These are phyloP conservation scores for Infundibulicybe gibba DNA, from an alignment of 768 basidiomycete genomes.

Conservation along the genomic window DNA sequence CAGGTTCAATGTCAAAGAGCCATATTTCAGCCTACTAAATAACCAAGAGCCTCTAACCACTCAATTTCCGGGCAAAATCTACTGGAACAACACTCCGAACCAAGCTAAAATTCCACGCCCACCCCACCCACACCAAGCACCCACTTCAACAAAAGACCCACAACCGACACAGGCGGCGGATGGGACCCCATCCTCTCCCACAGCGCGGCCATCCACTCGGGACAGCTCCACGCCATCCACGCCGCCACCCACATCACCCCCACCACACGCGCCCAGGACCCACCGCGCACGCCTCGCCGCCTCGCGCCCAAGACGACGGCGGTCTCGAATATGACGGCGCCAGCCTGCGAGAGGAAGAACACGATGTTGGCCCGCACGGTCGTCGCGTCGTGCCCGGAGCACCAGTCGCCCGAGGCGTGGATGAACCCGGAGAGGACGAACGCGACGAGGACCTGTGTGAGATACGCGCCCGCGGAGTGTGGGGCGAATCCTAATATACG, in stretches of 20 bases:
- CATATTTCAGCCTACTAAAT: no score
- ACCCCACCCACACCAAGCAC: no score
- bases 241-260: conserved; percentile 24
- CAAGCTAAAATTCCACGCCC: no score
- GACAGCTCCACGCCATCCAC: conserved; percentile 14
- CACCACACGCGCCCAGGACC: conserved; percentile 8
- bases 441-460: conserved; percentile 15
- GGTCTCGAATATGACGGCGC: conserved; percentile 25
- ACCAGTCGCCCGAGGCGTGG: conserved; percentile 30
- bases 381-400: conserved; percentile 18
- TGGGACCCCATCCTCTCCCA: no score
- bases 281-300: conserved; percentile 3
- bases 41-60: no score
- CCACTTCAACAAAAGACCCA: conserved; percentile 8
- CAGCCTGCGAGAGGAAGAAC: conserved; percentile 30
- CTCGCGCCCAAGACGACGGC: conserved; percentile 10
- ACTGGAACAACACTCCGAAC: no score
- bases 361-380: conserved; percentile 15
- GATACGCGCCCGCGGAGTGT: conserved; percentile 7
- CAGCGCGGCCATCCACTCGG: no score
- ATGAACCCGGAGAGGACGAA: conserved; percentile 29
- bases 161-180: no score
- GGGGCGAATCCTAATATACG: conserved; percentile 3
- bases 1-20: no score
- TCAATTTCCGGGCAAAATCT: no score